Evolutionary conservation across 1,284 basidiomycete species (phyloP).

Genomic region (Omphalotus olearius): DNA sequence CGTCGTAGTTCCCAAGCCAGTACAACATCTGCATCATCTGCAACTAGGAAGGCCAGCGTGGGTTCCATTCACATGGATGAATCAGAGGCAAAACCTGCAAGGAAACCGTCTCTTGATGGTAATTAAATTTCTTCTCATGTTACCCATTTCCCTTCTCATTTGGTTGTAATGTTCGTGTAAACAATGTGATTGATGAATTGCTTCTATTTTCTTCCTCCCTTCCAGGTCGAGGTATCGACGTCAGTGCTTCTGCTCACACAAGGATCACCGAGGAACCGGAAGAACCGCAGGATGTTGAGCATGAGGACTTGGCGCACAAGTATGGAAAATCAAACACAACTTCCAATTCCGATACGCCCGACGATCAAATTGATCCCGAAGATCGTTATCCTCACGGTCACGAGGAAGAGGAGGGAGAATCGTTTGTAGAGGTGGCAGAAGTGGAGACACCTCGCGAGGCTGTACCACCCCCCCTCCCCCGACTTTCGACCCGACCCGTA

Average conservation of each 20-base stretch:
- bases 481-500: conserved; percentile 5
- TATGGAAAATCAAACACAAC: background rate
- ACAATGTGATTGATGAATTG: conserved; percentile 22
- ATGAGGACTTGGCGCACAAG: conserved; percentile 12
- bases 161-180: conserved; percentile 20
- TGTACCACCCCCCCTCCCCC: background rate
- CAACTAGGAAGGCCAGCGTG: conserved; percentile 24
- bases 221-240: conserved; percentile 1
- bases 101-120: conserved; percentile 39
- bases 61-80: conserved; percentile 18
- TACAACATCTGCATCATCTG: conserved; percentile 5
- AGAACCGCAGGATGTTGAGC: conserved; percentile 16
- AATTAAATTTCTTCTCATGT: conserved; percentile 38
- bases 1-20: conserved; percentile 10
- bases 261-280: conserved; percentile 16
- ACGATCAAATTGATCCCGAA: background rate
- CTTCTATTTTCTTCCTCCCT: background rate
- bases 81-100: conserved; percentile 19
- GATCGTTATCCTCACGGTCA: background rate
- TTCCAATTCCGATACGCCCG: background rate
- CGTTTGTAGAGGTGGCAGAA: background rate
- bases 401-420: background rate
- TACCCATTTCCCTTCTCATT: conserved; percentile 8
- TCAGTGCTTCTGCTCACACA: background rate
- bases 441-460: background rate